Percentiles rank a stretch among this genome's conserved stretches.
These are phyloP conservation scores for Teunomyces stri DNA, from an alignment of 805 yeast species.

Conservation along the genomic window DNA sequence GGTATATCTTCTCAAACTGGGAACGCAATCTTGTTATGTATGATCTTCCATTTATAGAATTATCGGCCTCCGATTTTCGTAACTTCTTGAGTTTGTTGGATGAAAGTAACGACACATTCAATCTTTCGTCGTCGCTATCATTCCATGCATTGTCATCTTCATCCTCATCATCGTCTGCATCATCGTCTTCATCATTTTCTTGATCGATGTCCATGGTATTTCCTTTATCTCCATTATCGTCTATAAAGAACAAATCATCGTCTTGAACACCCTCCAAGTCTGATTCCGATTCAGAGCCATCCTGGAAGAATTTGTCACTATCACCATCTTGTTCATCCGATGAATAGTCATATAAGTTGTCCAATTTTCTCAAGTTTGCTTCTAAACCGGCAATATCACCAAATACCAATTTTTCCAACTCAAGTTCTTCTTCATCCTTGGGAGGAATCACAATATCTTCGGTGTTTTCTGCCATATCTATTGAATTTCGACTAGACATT, in stretches of 20 bases:
- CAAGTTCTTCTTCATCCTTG: conserved; percentile 81
- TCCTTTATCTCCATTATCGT: conserved; percentile 39
- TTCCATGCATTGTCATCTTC: conserved; percentile 67
- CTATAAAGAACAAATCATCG: conserved; percentile 42
- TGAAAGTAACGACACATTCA: conserved; percentile 56
- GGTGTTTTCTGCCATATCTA: conserved; percentile 12
- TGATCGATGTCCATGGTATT: conserved; percentile 22
- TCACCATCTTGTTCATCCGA: conserved; percentile 35
- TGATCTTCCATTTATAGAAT: conserved; percentile 52
- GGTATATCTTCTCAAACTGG: conserved; percentile 72
- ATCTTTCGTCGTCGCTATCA: conserved; percentile 86
- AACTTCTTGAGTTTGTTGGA: conserved; percentile 69
- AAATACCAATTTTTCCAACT: conserved; percentile 79
- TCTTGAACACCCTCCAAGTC: conserved; percentile 33
- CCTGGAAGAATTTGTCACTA: conserved; percentile 15
- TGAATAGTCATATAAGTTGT: conserved; percentile 50
- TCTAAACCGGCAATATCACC: conserved; percentile 83
- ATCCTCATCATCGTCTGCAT: conserved; percentile 50
- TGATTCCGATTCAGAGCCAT: conserved; percentile 17
- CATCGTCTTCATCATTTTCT: conserved; percentile 30
- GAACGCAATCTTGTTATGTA: conserved; percentile 65
- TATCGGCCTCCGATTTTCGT: conserved; percentile 57
- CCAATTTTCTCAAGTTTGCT: conserved; percentile 57
- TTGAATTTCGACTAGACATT: conserved; percentile 1
- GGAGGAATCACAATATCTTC: conserved; percentile 47